Conservation (phyloP, 805 yeast species). For the Starmerella roubikii region DNA sequence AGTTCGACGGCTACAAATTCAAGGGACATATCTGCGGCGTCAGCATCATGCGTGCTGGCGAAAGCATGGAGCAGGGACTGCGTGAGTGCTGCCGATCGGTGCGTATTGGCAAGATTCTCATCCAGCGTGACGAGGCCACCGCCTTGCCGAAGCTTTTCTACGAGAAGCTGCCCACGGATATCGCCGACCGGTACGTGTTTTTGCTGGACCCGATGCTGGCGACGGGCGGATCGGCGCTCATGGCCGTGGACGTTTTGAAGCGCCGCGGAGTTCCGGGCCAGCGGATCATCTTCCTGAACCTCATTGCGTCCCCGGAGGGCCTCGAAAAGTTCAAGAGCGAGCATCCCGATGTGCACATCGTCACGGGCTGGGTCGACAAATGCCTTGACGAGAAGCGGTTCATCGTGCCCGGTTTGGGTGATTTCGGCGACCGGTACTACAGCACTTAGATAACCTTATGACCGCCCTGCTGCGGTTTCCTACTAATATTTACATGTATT, state of each 20-base stretch:
- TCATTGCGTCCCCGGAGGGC: slow-evolving; percentile 93
- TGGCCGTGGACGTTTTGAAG: slow-evolving; percentile 87
- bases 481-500: slow-evolving; percentile 1
- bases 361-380: slow-evolving; percentile 87
- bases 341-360: slow-evolving; percentile 74
- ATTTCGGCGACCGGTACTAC: slow-evolving; percentile 95
- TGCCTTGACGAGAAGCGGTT: slow-evolving; percentile 73
- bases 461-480: slow-evolving; percentile 8
- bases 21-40: slow-evolving; percentile 95
- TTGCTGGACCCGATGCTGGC: slow-evolving; percentile 95
- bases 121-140: slow-evolving; percentile 97
- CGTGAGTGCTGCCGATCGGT: slow-evolving; percentile 96
- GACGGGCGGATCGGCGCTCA: slow-evolving; percentile 94
- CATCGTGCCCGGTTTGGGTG: slow-evolving; percentile 92
- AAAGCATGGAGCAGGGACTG: slow-evolving; percentile 96
- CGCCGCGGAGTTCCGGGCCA: slow-evolving; percentile 78
- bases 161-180: slow-evolving; percentile 89
- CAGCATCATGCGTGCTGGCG: slow-evolving; percentile 96
- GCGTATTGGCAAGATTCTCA: slow-evolving; percentile 87
- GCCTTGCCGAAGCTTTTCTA: slow-evolving; percentile 84
- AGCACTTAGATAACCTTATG: slow-evolving; percentile 34
- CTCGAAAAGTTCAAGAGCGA: slow-evolving; percentile 58
- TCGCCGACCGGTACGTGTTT: slow-evolving; percentile 74
- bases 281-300: slow-evolving; percentile 76
- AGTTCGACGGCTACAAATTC: slow-evolving; percentile 64